Percentiles rank a stretch among this genome's conserved stretches.
phyloP scores from a whole-genome alignment of 2,329 filamentous ascomycete genomes.

The Aspergillus eucalypticola region DNA sequence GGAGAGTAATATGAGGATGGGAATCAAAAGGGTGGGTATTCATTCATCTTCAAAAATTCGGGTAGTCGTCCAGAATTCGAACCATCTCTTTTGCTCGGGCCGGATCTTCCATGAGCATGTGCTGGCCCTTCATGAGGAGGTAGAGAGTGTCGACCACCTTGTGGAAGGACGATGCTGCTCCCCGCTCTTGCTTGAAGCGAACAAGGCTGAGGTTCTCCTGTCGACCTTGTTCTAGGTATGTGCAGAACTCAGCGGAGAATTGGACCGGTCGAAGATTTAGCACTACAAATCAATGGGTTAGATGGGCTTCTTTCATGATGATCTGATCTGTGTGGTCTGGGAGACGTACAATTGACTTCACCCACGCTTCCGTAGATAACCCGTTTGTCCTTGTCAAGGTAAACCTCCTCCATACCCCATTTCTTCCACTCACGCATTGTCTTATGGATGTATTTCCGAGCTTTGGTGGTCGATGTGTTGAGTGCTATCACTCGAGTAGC shows the following conservation, averaged over 20 bases:
- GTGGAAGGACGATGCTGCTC: conserved; percentile 87
- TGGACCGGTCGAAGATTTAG: conserved; percentile 83
- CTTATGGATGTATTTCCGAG: conserved; percentile 73
- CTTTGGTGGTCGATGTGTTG: conserved; percentile 67
- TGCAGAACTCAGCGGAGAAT: conserved; percentile 85
- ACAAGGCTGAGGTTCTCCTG: conserved; percentile 75
- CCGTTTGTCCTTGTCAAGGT: conserved; percentile 75
- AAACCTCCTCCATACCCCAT: conserved; percentile 77
- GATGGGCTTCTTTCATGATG: neutral
- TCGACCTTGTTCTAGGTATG: conserved; percentile 80
- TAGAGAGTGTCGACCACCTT: conserved; percentile 77
- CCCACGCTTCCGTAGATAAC: conserved; percentile 77
- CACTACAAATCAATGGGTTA: conserved; percentile 51
- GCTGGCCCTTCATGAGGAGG: conserved; percentile 64
- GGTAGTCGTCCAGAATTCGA: conserved; percentile 35
- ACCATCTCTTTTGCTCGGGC: conserved; percentile 69
- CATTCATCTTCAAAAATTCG: conserved; percentile 12
- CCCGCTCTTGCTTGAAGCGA: conserved; percentile 84
- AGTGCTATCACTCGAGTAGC: conserved; percentile 75
- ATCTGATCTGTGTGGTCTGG: neutral
- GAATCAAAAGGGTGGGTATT: too few relatives aligned
- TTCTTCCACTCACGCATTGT: conserved; percentile 77
- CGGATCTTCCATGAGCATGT: conserved; percentile 68
- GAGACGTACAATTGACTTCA: conserved; percentile 71
- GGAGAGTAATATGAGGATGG: too few relatives aligned